Evolutionary conservation across 495 filamentous ascomycete genomes (phyloP).

Genomic region (Penicillium riverlandense): DNA sequence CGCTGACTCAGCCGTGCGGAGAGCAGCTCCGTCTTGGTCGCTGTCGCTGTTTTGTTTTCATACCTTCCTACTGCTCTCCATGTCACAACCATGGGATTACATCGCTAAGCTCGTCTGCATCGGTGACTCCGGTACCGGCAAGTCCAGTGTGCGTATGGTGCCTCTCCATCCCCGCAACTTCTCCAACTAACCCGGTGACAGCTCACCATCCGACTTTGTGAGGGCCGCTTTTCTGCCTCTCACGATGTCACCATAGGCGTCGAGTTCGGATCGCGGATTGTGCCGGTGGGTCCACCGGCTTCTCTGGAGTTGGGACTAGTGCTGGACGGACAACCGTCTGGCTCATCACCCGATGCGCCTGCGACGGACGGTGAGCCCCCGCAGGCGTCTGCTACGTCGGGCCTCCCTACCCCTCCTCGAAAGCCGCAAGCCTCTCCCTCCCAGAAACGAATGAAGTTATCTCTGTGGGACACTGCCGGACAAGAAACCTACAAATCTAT

Average conservation of each 20-base stretch:
- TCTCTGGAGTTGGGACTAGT: slow-evolving; percentile 30
- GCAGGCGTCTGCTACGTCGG: slow-evolving; percentile 16
- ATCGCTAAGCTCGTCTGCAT: slow-evolving; percentile 98
- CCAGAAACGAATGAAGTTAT: slow-evolving; percentile 75
- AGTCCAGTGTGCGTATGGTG: slow-evolving; percentile 56
- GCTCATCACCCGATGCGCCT: background rate
- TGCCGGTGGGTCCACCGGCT: slow-evolving; percentile 78
- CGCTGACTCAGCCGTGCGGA: slow-evolving; percentile 33
- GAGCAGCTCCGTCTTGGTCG: slow-evolving; percentile 4
- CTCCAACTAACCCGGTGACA: slow-evolving; percentile 17
- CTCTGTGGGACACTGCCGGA: slow-evolving; percentile 93
- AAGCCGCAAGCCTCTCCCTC: slow-evolving; percentile 22
- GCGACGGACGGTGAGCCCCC: slow-evolving; percentile 2
- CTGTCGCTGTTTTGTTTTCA: slow-evolving; percentile 1
- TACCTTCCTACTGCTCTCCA: slow-evolving; percentile 34
- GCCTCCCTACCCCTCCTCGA: slow-evolving; percentile 30
- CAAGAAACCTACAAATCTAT: slow-evolving; percentile 97
- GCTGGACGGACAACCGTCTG: slow-evolving; percentile 11
- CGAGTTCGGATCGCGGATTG: slow-evolving; percentile 91
- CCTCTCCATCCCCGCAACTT: background rate
- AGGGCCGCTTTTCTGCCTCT: slow-evolving; percentile 85
- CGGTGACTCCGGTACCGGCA: slow-evolving; percentile 89
- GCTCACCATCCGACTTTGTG: slow-evolving; percentile 92
- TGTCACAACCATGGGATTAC: slow-evolving; percentile 88
- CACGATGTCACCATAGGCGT: slow-evolving; percentile 98